Evolutionary conservation across 768 basidiomycete genomes (phyloP).

Genomic region (Clavulina sp.): DNA sequence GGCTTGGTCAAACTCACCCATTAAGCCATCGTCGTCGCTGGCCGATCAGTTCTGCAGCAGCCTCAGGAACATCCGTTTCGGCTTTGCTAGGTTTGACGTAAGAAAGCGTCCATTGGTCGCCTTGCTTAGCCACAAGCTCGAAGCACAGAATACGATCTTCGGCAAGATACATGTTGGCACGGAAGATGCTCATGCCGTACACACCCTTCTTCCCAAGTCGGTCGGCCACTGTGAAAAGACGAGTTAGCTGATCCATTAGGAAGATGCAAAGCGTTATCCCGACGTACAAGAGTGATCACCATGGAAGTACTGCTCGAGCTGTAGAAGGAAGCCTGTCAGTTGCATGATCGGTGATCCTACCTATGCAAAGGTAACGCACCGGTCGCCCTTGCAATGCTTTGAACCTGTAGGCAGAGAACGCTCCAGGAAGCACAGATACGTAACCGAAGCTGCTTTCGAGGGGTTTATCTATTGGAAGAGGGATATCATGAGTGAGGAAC

Average conservation of each 20-base stretch:
- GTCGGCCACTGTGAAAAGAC: slow-evolving; percentile 45
- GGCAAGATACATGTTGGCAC: slow-evolving; percentile 66
- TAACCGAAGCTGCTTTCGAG: slow-evolving; percentile 93
- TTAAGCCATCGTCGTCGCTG: slow-evolving; percentile 95
- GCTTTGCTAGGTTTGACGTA: slow-evolving; percentile 93
- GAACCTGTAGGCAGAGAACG: slow-evolving; percentile 92
- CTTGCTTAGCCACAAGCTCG: slow-evolving; percentile 83
- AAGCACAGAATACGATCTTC: slow-evolving; percentile 97
- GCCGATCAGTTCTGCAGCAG: slow-evolving; percentile 80
- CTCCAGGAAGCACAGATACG: slow-evolving; percentile 86
- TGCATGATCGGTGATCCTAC: too few species aligned
- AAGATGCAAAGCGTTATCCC: neutral
- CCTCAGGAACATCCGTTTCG: slow-evolving; percentile 90
- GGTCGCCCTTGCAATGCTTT: slow-evolving; percentile 82
- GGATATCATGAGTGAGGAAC: neutral
- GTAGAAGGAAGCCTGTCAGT: neutral
- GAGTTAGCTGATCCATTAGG: neutral
- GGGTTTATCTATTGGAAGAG: slow-evolving; percentile 58
- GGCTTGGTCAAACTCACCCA: slow-evolving; percentile 17
- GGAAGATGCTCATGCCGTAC: slow-evolving; percentile 93
- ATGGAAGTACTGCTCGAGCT: slow-evolving; percentile 27
- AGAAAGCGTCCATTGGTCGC: slow-evolving; percentile 74
- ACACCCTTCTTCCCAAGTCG: slow-evolving; percentile 87
- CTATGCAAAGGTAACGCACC: slow-evolving; percentile 9
- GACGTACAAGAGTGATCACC: slow-evolving; percentile 30